Evolutionary conservation across 768 basidiomycete genomes (phyloP), one percentile per base, ranked within the genome.

Genomic region (Podaxis sp.): DNA sequence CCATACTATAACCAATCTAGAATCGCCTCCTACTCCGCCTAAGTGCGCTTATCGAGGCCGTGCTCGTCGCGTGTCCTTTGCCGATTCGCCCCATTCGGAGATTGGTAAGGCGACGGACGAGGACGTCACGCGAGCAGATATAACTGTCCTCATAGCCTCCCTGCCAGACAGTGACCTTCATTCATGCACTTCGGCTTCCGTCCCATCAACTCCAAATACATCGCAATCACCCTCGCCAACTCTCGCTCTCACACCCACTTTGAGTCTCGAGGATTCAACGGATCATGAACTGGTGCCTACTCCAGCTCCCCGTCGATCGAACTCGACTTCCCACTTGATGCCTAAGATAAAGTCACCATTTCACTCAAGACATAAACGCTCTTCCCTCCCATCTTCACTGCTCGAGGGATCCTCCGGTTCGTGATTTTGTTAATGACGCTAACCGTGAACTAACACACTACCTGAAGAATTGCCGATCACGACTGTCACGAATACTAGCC

Each of bases 31-130:
- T 53, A 60, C 65, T 36, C 66, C 67, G 25, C 61, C 57, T 24
- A 55, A 62, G 15, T 65, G 66, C 41, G 69, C 67, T 47, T 41
- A 40, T 4, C 59, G 57, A 11, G 50, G 61, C 33, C 66, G 54
- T 36, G 55, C 65, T 3, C 67, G 70, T 43, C 76, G 67, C 50
- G 75, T 76, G 6, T 77, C 69, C 66, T 77, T 77, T 59, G 68
- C 69, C 36, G 75, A 76, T 60, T 65, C 66, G 25, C 36, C 61
- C 22, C 29, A 49, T 25, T 38, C 29, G 38, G 54, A 55, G 22
- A 37, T 22, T 22, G 54, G 22, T 24, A 40, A 19, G n/a, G 19
- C 54, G 6, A 15, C 19, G 19, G 11, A 22, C 36, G 36, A 37
- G 33, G 13, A 40, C n/a, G 38, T 55, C 19, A 24, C 54, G 22